A percentile compares a stretch with the other conserved stretches of the same genome.
These are phyloP conservation scores for Candida arabinofermentans DNA, from an alignment of 805 yeast genomes.

Conservation along the genomic window DNA sequence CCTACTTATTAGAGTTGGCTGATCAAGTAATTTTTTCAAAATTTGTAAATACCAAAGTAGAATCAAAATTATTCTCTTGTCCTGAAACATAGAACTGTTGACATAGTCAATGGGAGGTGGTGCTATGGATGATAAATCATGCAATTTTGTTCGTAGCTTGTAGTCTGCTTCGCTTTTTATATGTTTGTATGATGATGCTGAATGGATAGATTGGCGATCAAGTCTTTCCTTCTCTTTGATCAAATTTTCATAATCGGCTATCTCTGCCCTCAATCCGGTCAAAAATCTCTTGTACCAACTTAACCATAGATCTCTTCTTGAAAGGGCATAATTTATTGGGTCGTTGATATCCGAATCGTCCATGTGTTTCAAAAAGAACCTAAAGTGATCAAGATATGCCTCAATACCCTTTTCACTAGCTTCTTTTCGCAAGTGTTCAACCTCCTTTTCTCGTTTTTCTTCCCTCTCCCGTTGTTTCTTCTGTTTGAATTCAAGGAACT, in stretches of 20 bases:
- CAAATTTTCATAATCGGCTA: conserved; percentile 15
- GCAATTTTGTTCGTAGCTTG: conserved; percentile 10
- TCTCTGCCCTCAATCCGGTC: conserved; percentile 11
- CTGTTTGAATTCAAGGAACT: conserved; percentile 13
- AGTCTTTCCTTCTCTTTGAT: conserved; percentile 5
- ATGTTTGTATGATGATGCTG: conserved; percentile 5
- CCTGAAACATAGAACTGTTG: conserved; percentile 24
- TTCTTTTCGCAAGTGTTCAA: conserved; percentile 12
- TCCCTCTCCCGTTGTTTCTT: conserved; percentile 9
- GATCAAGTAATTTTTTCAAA: conserved; percentile 23
- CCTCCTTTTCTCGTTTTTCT: conserved; percentile 8
- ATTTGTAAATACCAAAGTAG: conserved; percentile 31
- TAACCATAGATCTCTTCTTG: conserved; percentile 29
- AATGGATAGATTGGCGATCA: background rate
- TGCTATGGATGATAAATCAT: conserved; percentile 13
- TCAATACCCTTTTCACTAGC: conserved; percentile 20
- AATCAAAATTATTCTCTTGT: conserved; percentile 24
- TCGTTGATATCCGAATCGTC: conserved; percentile 31
- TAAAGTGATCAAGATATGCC: conserved; percentile 26
- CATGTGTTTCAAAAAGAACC: conserved; percentile 29
- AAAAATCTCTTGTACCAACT: conserved; percentile 26
- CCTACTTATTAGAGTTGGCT: conserved; percentile 17
- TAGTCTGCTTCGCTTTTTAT: conserved; percentile 13
- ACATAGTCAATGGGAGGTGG: conserved; percentile 17
- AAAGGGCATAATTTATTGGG: conserved; percentile 28